A percentile compares a stretch with the other conserved stretches of the same genome.
Evolutionary conservation across 2,329 filamentous ascomycete genomes (phyloP).

Genomic region (Nemania sp.): DNA sequence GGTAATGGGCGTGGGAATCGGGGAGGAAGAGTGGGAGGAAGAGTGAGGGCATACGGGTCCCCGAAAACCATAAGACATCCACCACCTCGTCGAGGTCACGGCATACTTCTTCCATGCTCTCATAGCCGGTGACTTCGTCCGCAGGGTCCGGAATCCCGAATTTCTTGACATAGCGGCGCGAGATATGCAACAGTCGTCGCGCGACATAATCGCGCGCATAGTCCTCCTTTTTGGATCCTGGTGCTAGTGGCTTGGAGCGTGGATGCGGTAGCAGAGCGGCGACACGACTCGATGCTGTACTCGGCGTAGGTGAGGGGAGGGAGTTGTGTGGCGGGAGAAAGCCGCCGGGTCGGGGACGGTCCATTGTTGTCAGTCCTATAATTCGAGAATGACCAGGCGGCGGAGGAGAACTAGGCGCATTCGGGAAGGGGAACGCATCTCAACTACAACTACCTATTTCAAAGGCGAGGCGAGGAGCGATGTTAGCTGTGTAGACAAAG

Average conservation of each 20-base stretch:
- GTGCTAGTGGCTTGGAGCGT: slow-evolving; percentile 62
- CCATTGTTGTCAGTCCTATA: slow-evolving; percentile 40
- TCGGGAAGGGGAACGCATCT: neutral
- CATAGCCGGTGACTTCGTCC: slow-evolving; percentile 65
- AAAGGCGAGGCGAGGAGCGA: neutral
- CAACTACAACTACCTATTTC: neutral
- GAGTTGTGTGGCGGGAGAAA: slow-evolving; percentile 59
- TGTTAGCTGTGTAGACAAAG: neutral
- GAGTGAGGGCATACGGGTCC: slow-evolving; percentile 75
- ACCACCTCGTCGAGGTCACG: slow-evolving; percentile 79
- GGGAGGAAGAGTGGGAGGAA: neutral
- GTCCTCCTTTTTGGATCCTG: slow-evolving; percentile 71
- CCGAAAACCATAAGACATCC: slow-evolving; percentile 86
- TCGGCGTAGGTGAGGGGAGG: slow-evolving; percentile 68
- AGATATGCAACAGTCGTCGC: slow-evolving; percentile 64
- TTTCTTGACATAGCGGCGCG: slow-evolving; percentile 71
- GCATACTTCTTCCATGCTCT: slow-evolving; percentile 75
- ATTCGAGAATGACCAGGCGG: neutral
- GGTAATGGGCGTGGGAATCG: too few relatives aligned
- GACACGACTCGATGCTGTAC: slow-evolving; percentile 58
- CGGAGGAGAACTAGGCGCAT: neutral
- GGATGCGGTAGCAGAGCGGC: slow-evolving; percentile 65
- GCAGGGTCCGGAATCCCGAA: slow-evolving; percentile 59
- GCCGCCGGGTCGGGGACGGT: slow-evolving; percentile 55
- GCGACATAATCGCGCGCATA: slow-evolving; percentile 69